These are phyloP conservation scores for Tardiomyces depauwii DNA, from an alignment of 1,139 yeast genomes.

Conservation along the genomic window DNA sequence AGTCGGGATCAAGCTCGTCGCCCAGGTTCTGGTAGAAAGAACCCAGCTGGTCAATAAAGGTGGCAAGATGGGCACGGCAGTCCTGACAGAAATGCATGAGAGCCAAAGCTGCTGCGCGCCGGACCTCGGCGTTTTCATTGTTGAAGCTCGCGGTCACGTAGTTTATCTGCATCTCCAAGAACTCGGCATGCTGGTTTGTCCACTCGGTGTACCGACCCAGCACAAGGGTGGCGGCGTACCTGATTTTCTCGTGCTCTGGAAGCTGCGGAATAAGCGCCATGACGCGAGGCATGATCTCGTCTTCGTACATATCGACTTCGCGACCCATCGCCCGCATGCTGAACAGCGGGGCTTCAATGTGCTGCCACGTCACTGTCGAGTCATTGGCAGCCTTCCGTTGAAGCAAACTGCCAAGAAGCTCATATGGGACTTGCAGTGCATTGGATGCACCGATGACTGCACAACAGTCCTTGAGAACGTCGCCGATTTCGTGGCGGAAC, in stretches of 20 bases:
- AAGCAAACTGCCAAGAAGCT: constrained; percentile 36
- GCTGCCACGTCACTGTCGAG: constrained; percentile 53
- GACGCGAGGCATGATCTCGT: constrained; percentile 61
- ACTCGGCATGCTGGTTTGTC: constrained; percentile 81
- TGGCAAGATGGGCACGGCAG: constrained; percentile 57
- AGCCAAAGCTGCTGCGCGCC: constrained; percentile 77
- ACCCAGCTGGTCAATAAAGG: constrained; percentile 65
- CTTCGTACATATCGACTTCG: constrained; percentile 64
- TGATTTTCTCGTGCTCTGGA: constrained; percentile 78
- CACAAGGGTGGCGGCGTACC: constrained; percentile 88
- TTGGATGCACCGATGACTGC: constrained; percentile 70
- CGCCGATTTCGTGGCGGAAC: constrained; percentile 94
- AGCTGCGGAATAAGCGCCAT: constrained; percentile 58
- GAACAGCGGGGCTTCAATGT: constrained; percentile 81
- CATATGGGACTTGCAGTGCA: constrained; percentile 56
- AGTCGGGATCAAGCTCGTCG: constrained; percentile 46
- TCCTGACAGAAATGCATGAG: constrained; percentile 92
- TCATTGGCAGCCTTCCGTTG: constrained; percentile 14
- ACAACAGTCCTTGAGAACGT: constrained; percentile 89
- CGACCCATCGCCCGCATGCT: constrained; percentile 92
- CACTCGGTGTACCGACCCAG: constrained; percentile 92
- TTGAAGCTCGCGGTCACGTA: constrained; percentile 78
- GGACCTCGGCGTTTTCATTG: constrained; percentile 7
- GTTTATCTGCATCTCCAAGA: constrained; percentile 68
- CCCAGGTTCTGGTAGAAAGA: constrained; percentile 60